Evolutionary conservation across 169 alveolate genomes (phyloP).

Genomic region (Plasmodium vivax): DNA sequence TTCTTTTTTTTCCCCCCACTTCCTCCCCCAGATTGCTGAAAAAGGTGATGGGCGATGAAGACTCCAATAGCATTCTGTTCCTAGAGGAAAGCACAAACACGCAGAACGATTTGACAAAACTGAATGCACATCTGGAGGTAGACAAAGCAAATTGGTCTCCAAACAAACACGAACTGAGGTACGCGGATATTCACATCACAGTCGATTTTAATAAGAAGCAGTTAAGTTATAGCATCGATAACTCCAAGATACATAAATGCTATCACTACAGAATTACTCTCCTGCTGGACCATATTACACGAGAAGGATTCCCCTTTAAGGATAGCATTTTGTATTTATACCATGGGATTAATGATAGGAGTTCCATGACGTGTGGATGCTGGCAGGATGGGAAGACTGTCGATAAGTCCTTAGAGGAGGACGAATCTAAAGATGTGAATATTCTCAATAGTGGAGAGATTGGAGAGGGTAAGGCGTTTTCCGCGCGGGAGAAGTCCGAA

Average conservation of each 20-base stretch:
- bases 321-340: slow-evolving; percentile 50
- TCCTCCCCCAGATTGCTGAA: slow-evolving; percentile 22
- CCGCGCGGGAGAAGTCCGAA: neutral
- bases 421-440: neutral
- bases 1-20: neutral
- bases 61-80: slow-evolving; percentile 46
- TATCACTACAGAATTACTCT: slow-evolving; percentile 23
- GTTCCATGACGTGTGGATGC: slow-evolving; percentile 37
- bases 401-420: neutral
- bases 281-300: slow-evolving; percentile 17
- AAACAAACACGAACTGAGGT: slow-evolving; percentile 22
- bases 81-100: slow-evolving; percentile 20
- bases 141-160: slow-evolving; percentile 5
- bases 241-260: slow-evolving; percentile 67
- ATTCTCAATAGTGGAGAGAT: neutral
- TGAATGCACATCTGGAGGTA: slow-evolving; percentile 23
- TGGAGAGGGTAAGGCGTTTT: neutral
- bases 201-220: slow-evolving; percentile 39
- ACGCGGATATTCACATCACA: slow-evolving; percentile 25
- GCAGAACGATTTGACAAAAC: slow-evolving; percentile 28
- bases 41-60: slow-evolving; percentile 51
- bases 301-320: slow-evolving; percentile 19
- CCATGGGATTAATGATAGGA: slow-evolving; percentile 25
- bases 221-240: slow-evolving; percentile 31
- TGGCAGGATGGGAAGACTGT: slow-evolving; percentile 3